Base-by-base conservation (phyloP, 148 eudicot species). In the Rhododendron vialii region DNA sequence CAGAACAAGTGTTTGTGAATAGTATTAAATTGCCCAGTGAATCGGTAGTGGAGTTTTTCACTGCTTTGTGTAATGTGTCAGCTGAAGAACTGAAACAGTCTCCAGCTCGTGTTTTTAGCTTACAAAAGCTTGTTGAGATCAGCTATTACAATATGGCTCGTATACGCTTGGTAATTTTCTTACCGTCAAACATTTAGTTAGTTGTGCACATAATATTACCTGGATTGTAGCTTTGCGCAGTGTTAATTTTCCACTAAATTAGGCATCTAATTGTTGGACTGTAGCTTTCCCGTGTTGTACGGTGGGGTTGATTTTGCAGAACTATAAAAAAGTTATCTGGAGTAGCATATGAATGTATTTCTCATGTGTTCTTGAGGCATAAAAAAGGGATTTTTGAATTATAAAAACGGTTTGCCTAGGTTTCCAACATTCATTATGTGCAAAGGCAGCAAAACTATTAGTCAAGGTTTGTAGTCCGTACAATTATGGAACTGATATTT, bases 71-170 rank as follows among this genome's bases (percentile, higher is more conserved):
- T 88, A 94, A 93, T 83, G 96, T 94, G 69, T 97, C 99, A 48
- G 98, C 98, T 24, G 97, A 97, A 88, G 99, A 97, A 89, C 88
- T 97, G 84, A 94, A 92, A 87, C 99, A 97, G 90, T 88, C 87
- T 55, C 98, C 99, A 28, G 95, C 99, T 86, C 98, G 98, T 87
- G 99, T 97, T 87, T 97, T 93, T 88, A 97, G 99, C 93, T 85
- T 97, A 90, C 98, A 97, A 80, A 97, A 97, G 86, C 98, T 97
- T 93, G 99, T 97, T 84, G 99, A 97, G 87, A 97, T 95, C 79
- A 97, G 99, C 92, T 97, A 97, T 87, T 97, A 95, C 91, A 97
- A 97, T 89, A 97, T 95, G 98, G 98, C 98, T 48, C 99, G 99
- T 84, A 97, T 97, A 86, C 95, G 99, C 59, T 90, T 97, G 99